Base-by-base conservation (phyloP, 495 filamentous ascomycete species). In the Physcia stellaris region DNA sequence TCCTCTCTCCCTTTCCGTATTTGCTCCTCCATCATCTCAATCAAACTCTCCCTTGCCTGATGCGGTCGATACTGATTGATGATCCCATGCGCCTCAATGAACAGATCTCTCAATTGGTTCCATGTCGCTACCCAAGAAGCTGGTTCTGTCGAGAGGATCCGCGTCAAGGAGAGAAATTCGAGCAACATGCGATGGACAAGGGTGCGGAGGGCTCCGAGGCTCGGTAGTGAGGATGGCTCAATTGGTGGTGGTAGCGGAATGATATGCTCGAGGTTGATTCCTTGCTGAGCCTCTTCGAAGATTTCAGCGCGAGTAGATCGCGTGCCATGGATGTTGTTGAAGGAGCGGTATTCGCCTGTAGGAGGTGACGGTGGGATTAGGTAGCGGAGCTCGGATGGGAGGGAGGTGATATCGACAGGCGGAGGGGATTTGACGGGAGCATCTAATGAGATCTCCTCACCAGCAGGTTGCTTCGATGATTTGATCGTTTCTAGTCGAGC, bases 21-120 rank as follows among this genome's bases (percentile, higher is more conserved):
- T 53, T 90, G 81, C 48, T 83, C 80, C 60, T 94, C 85, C 86
- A 98, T 90, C 69, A 90, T 73, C 51, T 77, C 55, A 19, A 94
- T 92, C 30, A 96, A 63, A 21, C 77, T 86, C 60, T 96, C 92
- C 26, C 90, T 64, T 18, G 87, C 86, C 57, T 98, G 92, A 56
- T 98, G 90, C 2, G 90, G 92, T 17, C 90, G 77, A 57, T 95
- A 96, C 41, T 90, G 78, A 55, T 98, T 98, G 34, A 95, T 70
- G 15, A 88, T 68, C 45, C 86, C 81, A 55, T 95, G 84, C 37
- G 86, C 79, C 58, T 96, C 94, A 50, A 85, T 74, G 40, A 88
- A 78, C 3, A 95, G 49, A 18, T 75, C 81, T 47, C 75, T 67
- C n/a, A 98, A 47, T 48, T 94, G 77, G 2, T 72, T 60, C 20